Evolutionary conservation across 2,329 filamentous ascomycete species (phyloP).

Genomic region (Xylariomycetidae sp.): DNA sequence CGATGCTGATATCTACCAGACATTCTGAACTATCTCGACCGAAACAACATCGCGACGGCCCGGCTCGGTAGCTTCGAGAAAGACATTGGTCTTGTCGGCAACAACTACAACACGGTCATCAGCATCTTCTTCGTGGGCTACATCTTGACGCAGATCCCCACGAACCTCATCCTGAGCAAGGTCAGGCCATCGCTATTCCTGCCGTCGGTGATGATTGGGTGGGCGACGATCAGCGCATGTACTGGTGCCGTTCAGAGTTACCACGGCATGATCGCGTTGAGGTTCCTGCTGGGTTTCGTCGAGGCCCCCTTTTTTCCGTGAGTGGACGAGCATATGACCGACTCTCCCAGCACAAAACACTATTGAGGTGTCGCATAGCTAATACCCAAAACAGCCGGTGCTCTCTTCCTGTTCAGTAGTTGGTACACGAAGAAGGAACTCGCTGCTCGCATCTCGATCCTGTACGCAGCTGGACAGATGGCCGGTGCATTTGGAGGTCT

Average conservation of each 20-base stretch:
- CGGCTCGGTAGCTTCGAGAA: constrained; percentile 33
- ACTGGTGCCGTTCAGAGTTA: constrained; percentile 8
- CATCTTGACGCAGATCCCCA: constrained; percentile 3
- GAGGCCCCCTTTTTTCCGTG: constrained; percentile 9
- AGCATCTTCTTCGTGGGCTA: constrained; percentile 26
- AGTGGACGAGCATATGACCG: too few species aligned
- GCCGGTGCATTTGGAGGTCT: constrained; percentile 32
- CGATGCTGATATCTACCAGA: constrained; percentile 1
- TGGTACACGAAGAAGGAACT: constrained; percentile 45
- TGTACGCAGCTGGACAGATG: constrained; percentile 34
- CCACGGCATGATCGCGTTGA: constrained; percentile 6
- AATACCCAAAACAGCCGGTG: constrained; percentile 28
- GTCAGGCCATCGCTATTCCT: constrained; percentile 9
- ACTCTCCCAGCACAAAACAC: neutral
- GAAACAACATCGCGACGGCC: constrained; percentile 42
- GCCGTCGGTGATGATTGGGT: constrained; percentile 6
- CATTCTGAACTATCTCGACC: constrained; percentile 27
- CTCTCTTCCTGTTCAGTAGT: constrained; percentile 40
- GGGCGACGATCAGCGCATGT: constrained; percentile 7
- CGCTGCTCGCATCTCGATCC: constrained; percentile 30
- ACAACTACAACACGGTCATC: constrained; percentile 31
- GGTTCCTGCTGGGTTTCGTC: constrained; percentile 7
- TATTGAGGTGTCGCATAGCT: neutral
- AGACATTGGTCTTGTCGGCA: constrained; percentile 31
- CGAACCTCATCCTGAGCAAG: constrained; percentile 7